Evolutionary conservation across 495 filamentous ascomycete species (phyloP).

Genomic region (Trichocladium antarcticum): DNA sequence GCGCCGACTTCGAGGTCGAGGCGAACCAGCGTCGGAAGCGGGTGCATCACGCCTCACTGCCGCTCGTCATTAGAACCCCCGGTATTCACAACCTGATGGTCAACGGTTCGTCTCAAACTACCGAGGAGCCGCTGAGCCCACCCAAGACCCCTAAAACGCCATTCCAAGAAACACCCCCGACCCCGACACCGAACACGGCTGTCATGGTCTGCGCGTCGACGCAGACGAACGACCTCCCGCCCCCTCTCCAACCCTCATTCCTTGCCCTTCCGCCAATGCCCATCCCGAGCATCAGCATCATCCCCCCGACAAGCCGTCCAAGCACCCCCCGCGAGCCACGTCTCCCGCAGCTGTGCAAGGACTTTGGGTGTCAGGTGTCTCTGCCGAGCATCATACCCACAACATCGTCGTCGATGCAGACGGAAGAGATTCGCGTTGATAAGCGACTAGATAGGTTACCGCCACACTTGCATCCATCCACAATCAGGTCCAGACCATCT

Average conservation of each 20-base stretch:
- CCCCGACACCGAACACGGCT: conserved; percentile 19
- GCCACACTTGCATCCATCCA: conserved; percentile 64
- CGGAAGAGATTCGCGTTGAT: conserved; percentile 75
- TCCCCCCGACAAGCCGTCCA: conserved; percentile 45
- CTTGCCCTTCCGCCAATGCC: conserved; percentile 32
- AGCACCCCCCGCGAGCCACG: conserved; percentile 43
- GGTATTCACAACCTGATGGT: conserved; percentile 43
- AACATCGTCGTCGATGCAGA: conserved; percentile 69
- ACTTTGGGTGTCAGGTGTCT: conserved; percentile 46
- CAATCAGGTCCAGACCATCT: conserved; percentile 47
- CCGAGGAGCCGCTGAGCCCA: conserved; percentile 54
- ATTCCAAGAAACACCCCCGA: conserved; percentile 23
- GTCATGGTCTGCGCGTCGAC: conserved; percentile 45
- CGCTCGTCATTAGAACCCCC: conserved; percentile 30
- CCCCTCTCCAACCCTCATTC: conserved; percentile 22
- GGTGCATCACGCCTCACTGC: conserved; percentile 37
- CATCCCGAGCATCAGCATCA: conserved; percentile 52
- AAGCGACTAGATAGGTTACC: conserved; percentile 61
- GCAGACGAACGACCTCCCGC: conserved; percentile 51
- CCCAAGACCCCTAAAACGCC: conserved; percentile 53
- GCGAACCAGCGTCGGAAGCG: conserved; percentile 63
- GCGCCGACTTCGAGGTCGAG: conserved; percentile 48
- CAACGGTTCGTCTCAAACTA: conserved; percentile 61
- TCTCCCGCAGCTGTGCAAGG: conserved; percentile 44
- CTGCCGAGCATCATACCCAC: conserved; percentile 35